Conservation (phyloP, 179 eudicot genomes). For the Corrigiola litoralis region DNA sequence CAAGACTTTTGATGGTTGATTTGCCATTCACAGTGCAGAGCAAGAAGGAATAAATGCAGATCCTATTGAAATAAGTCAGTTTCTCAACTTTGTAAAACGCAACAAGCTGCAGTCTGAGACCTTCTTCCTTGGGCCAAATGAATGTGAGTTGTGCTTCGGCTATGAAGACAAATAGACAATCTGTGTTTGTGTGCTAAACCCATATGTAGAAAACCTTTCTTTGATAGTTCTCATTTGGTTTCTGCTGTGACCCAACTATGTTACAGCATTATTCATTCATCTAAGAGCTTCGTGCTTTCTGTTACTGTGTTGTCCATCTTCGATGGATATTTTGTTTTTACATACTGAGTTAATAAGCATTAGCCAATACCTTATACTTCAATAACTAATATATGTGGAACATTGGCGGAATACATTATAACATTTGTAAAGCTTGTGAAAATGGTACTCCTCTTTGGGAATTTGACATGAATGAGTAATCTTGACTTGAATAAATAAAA, state of each 20-base stretch:
- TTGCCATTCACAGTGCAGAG: slow-evolving; percentile 61
- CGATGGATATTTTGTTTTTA: not conserved
- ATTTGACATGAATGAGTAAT: too few relatives aligned
- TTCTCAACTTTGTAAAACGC: slow-evolving; percentile 61
- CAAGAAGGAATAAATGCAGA: slow-evolving; percentile 75
- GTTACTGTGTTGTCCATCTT: not conserved
- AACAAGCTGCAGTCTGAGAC: slow-evolving; percentile 67
- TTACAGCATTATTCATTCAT: not conserved
- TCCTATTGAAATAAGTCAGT: slow-evolving; percentile 68
- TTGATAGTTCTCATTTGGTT: not conserved
- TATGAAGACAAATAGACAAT: not conserved
- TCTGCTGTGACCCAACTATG: not conserved
- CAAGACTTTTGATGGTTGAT: slow-evolving; percentile 5
- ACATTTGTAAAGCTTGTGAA: too few relatives aligned
- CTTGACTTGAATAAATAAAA: too few relatives aligned
- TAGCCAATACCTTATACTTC: too few relatives aligned
- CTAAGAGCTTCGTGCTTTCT: not conserved
- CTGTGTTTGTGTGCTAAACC: not conserved
- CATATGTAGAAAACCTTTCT: not conserved
- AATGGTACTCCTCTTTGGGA: not conserved
- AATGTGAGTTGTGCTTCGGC: slow-evolving; percentile 56
- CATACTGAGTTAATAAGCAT: not conserved
- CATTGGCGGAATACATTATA: too few relatives aligned
- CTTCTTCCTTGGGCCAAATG: slow-evolving; percentile 64
- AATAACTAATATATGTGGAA: too few relatives aligned